Evolutionary conservation across 768 basidiomycete genomes (phyloP).

Genomic region (Paxillus involutus): DNA sequence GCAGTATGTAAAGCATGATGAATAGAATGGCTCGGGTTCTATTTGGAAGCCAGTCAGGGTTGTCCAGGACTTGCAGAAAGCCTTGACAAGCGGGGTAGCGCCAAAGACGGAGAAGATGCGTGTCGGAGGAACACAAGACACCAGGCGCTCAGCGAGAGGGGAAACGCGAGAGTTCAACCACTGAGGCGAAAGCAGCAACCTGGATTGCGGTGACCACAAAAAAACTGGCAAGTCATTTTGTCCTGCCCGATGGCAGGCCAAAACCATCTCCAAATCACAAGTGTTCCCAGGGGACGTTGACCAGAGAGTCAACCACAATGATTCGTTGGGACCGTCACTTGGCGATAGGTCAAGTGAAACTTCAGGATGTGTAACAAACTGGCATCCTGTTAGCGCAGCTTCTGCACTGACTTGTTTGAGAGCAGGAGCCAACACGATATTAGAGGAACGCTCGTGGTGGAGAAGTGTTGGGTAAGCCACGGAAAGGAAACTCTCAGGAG

Average conservation of each 20-base stretch:
- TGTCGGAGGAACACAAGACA: conserved; percentile 35
- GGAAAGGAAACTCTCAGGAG: conserved; percentile 41
- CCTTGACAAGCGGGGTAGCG: conserved; percentile 37
- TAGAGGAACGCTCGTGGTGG: conserved; percentile 46
- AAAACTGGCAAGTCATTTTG: conserved; percentile 53
- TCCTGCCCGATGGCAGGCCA: conserved; percentile 47
- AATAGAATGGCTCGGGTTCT: conserved; percentile 48
- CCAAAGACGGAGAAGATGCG: conserved; percentile 57
- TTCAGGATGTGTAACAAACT: conserved; percentile 36
- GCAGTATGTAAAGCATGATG: conserved; percentile 48
- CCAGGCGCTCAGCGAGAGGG: conserved; percentile 38
- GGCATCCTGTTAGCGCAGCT: conserved; percentile 35
- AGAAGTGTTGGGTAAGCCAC: conserved; percentile 41
- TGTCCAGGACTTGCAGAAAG: conserved; percentile 48
- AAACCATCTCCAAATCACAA: conserved; percentile 39
- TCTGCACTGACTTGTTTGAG: conserved; percentile 41
- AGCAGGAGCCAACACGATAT: conserved; percentile 54
- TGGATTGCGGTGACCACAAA: conserved; percentile 41
- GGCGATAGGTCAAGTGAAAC: conserved; percentile 26
- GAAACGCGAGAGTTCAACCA: conserved; percentile 36
- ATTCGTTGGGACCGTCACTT: conserved; percentile 21
- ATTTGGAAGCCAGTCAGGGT: conserved; percentile 36
- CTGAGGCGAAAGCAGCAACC: conserved; percentile 21
- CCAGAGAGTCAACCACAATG: conserved; percentile 54
- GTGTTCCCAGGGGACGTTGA: conserved; percentile 31